Evolutionary conservation across 805 yeast genomes (phyloP).

Genomic region (Komagataella mondaviorum): DNA sequence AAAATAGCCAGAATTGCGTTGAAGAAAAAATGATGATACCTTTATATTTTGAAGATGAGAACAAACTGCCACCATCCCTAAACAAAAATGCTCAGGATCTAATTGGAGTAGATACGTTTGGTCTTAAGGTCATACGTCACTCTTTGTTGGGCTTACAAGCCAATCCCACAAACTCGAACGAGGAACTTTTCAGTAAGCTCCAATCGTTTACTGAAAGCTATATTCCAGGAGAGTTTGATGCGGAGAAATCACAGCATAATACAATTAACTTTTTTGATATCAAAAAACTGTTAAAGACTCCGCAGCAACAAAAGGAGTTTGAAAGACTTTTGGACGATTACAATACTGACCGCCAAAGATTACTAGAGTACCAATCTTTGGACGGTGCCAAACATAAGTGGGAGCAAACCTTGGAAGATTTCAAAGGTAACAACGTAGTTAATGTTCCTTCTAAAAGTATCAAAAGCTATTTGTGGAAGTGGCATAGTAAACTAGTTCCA

Average conservation of each 20-base stretch:
- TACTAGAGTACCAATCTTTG: slow-evolving; percentile 63
- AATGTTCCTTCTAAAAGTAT: slow-evolving; percentile 34
- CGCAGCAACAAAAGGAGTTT: slow-evolving; percentile 37
- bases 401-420: slow-evolving; percentile 69
- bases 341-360: slow-evolving; percentile 65
- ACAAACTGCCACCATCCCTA: slow-evolving; percentile 10
- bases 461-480: slow-evolving; percentile 67
- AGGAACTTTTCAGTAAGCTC: slow-evolving; percentile 4
- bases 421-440: slow-evolving; percentile 40
- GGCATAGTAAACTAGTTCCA: slow-evolving; percentile 71
- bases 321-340: slow-evolving; percentile 54
- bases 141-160: slow-evolving; percentile 40
- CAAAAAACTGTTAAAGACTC: slow-evolving; percentile 36
- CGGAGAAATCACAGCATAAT: not conserved
- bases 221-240: slow-evolving; percentile 5
- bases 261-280: slow-evolving; percentile 53
- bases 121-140: slow-evolving; percentile 67
- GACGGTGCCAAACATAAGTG: slow-evolving; percentile 84
- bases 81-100: slow-evolving; percentile 44
- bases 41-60: not conserved
- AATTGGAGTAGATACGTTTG: slow-evolving; percentile 60
- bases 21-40: not conserved
- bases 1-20: not conserved
- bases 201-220: slow-evolving; percentile 1
- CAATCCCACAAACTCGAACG: slow-evolving; percentile 12